These are phyloP conservation scores for Saccharomycopsis fodiens DNA, from an alignment of 805 yeast species.

Conservation along the genomic window DNA sequence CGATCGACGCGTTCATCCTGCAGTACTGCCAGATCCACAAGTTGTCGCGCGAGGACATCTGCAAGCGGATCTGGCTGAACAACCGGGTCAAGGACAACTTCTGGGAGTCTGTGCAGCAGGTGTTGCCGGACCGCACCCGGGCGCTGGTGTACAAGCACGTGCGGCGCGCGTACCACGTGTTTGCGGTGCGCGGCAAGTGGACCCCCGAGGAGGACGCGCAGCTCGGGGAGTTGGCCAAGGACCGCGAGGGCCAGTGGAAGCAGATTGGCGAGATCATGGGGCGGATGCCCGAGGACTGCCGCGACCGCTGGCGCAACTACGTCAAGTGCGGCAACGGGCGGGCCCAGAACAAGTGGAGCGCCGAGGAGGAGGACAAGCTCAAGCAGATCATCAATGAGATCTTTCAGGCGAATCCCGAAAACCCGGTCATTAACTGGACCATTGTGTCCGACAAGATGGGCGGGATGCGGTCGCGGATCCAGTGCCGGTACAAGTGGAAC, in stretches of 20 bases:
- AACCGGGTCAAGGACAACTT: conserved; percentile 81
- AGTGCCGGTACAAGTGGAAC: conserved; percentile 94
- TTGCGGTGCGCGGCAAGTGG: conserved; percentile 88
- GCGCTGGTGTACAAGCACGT: conserved; percentile 92
- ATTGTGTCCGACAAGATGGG: conserved; percentile 83
- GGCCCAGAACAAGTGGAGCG: conserved; percentile 72
- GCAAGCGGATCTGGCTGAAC: conserved; percentile 81
- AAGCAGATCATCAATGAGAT: conserved; percentile 46
- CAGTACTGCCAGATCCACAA: conserved; percentile 60
- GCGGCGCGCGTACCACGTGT: conserved; percentile 80
- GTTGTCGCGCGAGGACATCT: conserved; percentile 58
- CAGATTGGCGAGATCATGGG: conserved; percentile 70
- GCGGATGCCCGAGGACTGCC: conserved; percentile 96
- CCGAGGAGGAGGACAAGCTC: conserved; percentile 59
- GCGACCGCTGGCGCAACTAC: conserved; percentile 95
- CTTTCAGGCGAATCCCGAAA: conserved; percentile 31
- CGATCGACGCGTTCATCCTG: conserved; percentile 64
- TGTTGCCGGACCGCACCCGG: conserved; percentile 76
- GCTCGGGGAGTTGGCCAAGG: conserved; percentile 53
- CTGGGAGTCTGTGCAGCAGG: conserved; percentile 78
- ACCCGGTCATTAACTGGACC: conserved; percentile 77
- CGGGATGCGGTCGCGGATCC: conserved; percentile 83
- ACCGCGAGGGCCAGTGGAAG: conserved; percentile 83
- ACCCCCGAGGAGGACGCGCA: conserved; percentile 69
- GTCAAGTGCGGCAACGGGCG: conserved; percentile 83